phyloP scores from a whole-genome alignment of 768 basidiomycete genomes.

The Auricularia cornea region DNA sequence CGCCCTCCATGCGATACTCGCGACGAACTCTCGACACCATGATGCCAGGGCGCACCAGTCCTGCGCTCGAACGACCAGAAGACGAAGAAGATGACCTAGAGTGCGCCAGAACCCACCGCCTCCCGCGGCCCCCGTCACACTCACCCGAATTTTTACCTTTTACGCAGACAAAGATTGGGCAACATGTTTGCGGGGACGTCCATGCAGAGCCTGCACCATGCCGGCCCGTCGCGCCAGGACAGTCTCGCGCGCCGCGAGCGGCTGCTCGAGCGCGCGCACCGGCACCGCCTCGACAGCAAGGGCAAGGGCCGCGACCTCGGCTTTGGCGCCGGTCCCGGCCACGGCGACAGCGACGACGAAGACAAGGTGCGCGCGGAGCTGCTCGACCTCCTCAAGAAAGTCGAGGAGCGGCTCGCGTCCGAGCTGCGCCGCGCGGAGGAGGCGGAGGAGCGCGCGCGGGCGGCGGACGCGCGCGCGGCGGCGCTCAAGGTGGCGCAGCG shows the following conservation, averaged over 20 bases:
- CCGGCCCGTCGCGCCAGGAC: too few species aligned
- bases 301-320: background rate
- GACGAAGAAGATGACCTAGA: background rate
- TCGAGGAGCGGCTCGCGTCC: background rate
- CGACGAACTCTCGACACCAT: background rate
- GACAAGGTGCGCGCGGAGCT: background rate
- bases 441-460: background rate
- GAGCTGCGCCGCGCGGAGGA: background rate
- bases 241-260: too few species aligned
- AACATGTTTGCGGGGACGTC: too few species aligned
- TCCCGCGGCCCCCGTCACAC: background rate
- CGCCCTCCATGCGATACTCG: background rate
- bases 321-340: background rate
- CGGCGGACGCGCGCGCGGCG: background rate
- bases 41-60: background rate
- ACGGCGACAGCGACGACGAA: background rate
- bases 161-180: too few species aligned
- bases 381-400: background rate
- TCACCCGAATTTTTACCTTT: too few species aligned
- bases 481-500: background rate
- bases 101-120: background rate
- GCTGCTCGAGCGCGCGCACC: too few species aligned
- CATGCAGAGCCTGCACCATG: too few species aligned
- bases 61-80: background rate
- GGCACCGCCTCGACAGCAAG: background rate